phyloP scores from a whole-genome alignment of 116 monocot genomes.

The Cymodocea nodosa region DNA sequence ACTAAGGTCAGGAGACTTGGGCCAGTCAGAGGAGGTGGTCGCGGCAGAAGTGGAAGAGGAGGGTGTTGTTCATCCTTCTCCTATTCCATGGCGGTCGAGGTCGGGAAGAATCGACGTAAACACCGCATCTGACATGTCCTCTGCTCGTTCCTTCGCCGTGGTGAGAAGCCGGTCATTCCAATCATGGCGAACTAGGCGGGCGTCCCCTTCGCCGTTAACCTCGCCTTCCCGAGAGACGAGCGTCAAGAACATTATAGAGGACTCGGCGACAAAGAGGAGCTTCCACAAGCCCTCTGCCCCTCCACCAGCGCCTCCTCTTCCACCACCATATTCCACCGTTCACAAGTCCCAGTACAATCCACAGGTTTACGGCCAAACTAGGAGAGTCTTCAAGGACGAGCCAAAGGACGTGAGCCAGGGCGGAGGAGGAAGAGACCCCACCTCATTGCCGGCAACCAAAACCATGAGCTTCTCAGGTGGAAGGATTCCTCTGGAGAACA shows the following conservation, averaged over 20 bases:
- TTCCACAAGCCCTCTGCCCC: slow-evolving; percentile 11
- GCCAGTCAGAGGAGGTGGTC: no score
- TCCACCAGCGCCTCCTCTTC: slow-evolving; percentile 30
- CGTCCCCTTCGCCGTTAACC: slow-evolving; percentile 9
- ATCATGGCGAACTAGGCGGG: not conserved
- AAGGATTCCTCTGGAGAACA: not conserved
- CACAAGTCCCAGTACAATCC: not conserved
- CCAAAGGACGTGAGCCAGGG: no score
- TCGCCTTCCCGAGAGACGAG: not conserved
- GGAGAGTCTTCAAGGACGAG: slow-evolving; percentile 3
- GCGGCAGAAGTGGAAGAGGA: not conserved
- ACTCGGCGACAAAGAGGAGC: not conserved
- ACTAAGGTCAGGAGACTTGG: no score
- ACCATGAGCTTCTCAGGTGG: not conserved
- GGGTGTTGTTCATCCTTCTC: slow-evolving; percentile 32
- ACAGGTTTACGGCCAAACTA: not conserved
- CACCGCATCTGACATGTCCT: not conserved
- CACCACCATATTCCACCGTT: slow-evolving; percentile 12
- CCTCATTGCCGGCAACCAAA: not conserved
- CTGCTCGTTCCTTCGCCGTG: not conserved
- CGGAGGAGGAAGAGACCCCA: not conserved
- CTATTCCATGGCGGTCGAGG: slow-evolving; percentile 61
- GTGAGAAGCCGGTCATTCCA: slow-evolving; percentile 1
- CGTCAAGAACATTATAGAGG: not conserved
- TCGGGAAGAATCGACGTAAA: slow-evolving; percentile 21